A percentile compares a stretch with the other conserved stretches of the same genome.
Evolutionary conservation across 139 green algal genomes (phyloP).

Genomic region (Volvox africanus): DNA sequence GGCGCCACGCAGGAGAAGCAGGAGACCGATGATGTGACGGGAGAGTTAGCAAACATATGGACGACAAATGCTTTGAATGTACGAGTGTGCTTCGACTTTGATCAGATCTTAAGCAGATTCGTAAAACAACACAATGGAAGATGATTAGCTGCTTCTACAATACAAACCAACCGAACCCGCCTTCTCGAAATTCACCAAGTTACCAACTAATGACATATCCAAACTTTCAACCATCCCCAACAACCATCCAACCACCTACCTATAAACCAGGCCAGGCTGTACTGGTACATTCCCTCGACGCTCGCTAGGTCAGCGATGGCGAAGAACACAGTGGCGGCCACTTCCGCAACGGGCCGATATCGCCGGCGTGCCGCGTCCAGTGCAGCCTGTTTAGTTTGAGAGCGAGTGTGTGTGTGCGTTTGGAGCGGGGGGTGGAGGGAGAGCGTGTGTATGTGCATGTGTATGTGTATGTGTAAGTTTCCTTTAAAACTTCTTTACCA

Average conservation of each 20-base stretch:
- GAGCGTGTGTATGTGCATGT: no score
- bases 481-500: no score
- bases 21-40: not conserved
- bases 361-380: constrained; percentile 65
- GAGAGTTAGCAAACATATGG: no score
- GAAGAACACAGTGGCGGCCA: constrained; percentile 81
- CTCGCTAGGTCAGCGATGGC: constrained; percentile 71
- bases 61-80: no score
- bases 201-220: not conserved
- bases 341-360: constrained; percentile 71
- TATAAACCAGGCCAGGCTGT: constrained; percentile 64
- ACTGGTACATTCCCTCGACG: constrained; percentile 78
- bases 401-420: not conserved
- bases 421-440: no score
- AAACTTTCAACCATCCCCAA: not conserved
- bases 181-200: not conserved
- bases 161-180: no score
- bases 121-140: no score
- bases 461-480: not conserved
- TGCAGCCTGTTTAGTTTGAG: constrained; percentile 40
- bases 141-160: no score
- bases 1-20: constrained; percentile 18
- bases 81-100: no score
- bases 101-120: no score
- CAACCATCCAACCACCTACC: not conserved